These are phyloP conservation scores for Trichoderma atroviride DNA, from an alignment of 2,329 filamentous ascomycete species.

Conservation along the genomic window DNA sequence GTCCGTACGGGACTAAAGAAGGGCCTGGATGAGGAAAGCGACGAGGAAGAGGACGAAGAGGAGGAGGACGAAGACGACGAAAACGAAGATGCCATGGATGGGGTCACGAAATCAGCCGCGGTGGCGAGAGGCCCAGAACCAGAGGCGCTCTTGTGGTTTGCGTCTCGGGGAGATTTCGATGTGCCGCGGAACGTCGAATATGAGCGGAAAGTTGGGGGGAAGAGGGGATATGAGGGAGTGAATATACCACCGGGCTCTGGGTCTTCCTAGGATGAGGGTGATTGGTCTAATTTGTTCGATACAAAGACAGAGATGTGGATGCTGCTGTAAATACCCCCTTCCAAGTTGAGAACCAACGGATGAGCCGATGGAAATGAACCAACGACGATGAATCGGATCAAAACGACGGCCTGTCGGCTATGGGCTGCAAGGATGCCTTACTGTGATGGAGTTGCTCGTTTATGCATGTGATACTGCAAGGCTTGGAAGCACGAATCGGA, in stretches of 20 bases:
- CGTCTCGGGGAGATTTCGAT: constrained; percentile 48
- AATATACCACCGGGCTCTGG: constrained; percentile 36
- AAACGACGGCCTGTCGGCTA: not conserved
- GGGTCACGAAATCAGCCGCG: constrained; percentile 32
- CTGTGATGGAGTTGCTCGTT: not conserved
- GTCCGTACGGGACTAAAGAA: constrained; percentile 71
- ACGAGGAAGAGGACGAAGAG: constrained; percentile 62
- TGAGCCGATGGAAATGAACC: not conserved
- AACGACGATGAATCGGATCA: not conserved
- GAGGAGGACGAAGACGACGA: constrained; percentile 55
- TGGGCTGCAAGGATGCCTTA: not conserved
- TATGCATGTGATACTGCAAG: not conserved
- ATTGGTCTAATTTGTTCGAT: not conserved
- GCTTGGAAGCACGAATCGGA: not conserved
- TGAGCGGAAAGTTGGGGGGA: constrained; percentile 40
- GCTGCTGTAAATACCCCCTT: not conserved
- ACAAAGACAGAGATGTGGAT: not conserved
- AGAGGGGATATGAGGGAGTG: constrained; percentile 41
- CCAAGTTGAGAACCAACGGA: not conserved
- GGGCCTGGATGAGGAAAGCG: constrained; percentile 53
- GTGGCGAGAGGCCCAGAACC: constrained; percentile 45
- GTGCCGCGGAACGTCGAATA: constrained; percentile 51
- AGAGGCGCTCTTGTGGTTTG: constrained; percentile 53
- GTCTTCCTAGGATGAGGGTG: constrained; percentile 18
- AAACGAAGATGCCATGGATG: constrained; percentile 35